Percentiles rank a stretch among this genome's conserved stretches.
phyloP scores from a whole-genome alignment of 768 basidiomycete genomes.

The Steccherinum ochraceum region DNA sequence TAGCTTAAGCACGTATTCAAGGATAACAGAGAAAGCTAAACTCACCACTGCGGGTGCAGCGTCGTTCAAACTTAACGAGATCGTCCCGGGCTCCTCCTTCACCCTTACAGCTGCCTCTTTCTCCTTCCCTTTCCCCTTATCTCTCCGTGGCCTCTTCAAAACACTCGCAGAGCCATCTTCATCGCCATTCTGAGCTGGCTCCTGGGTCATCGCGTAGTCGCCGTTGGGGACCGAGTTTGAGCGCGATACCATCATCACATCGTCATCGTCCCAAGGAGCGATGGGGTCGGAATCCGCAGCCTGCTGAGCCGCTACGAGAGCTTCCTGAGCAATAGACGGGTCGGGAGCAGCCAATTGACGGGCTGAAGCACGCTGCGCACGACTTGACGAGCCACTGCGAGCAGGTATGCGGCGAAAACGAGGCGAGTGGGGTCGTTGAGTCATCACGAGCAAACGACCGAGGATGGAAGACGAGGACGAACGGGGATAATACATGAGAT shows the following conservation, averaged over 20 bases:
- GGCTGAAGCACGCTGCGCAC: constrained; percentile 23
- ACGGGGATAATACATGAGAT: neutral
- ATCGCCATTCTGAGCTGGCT: constrained; percentile 9
- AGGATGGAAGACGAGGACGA: constrained; percentile 1
- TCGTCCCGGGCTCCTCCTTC: constrained; percentile 38
- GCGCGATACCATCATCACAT: constrained; percentile 47
- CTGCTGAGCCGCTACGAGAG: constrained; percentile 41
- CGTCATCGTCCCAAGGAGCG: constrained; percentile 53
- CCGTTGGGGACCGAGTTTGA: constrained; percentile 37
- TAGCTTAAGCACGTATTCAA: constrained; percentile 1
- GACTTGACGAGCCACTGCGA: constrained; percentile 10
- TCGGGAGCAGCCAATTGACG: constrained; percentile 13
- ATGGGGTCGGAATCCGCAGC: constrained; percentile 44
- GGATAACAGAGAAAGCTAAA: constrained; percentile 9
- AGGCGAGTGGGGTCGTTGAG: neutral
- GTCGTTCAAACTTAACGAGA: constrained; percentile 31
- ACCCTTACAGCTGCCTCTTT: constrained; percentile 29
- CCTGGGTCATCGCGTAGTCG: neutral
- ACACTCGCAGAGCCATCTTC: constrained; percentile 11
- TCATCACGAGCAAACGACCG: neutral
- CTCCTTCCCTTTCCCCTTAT: constrained; percentile 46
- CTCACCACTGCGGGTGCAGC: constrained; percentile 30
- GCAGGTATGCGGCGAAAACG: neutral
- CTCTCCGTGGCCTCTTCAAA: constrained; percentile 19
- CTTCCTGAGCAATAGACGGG: constrained; percentile 4